Evolutionary conservation across 2,329 filamentous ascomycete genomes (phyloP).

Genomic region (Paradendryphiella salina): DNA sequence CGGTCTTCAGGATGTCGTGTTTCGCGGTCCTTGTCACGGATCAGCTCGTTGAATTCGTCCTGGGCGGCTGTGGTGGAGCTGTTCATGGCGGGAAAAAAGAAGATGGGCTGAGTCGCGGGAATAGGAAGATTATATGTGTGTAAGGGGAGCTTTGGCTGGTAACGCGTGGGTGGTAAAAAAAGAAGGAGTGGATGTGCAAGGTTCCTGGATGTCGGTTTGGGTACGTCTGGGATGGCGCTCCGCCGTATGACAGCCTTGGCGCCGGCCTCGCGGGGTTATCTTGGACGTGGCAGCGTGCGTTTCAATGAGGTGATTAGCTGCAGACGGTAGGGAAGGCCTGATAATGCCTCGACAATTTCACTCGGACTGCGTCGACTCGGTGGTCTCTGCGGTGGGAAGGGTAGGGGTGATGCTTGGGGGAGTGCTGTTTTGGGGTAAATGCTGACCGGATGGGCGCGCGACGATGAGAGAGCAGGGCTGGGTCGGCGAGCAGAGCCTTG

Average conservation of each 20-base stretch:
- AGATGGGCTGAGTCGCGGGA: slow-evolving; percentile 13
- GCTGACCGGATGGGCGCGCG: slow-evolving; percentile 22
- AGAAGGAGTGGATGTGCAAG: slow-evolving; percentile 12
- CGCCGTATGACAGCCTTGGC: slow-evolving; percentile 22
- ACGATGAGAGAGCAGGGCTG: slow-evolving; percentile 5
- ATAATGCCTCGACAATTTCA: not conserved
- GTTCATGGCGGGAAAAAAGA: slow-evolving; percentile 47
- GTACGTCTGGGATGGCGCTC: slow-evolving; percentile 7
- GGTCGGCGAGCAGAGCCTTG: slow-evolving; percentile 20
- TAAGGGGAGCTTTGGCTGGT: slow-evolving; percentile 3
- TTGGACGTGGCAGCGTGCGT: slow-evolving; percentile 6
- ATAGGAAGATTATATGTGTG: slow-evolving; percentile 31
- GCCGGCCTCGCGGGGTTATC: slow-evolving; percentile 12
- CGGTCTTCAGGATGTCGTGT: slow-evolving; percentile 55
- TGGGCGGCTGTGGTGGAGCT: slow-evolving; percentile 48
- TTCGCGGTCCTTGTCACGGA: slow-evolving; percentile 52
- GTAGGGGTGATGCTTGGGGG: slow-evolving; percentile 10
- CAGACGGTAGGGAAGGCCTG: slow-evolving; percentile 2
- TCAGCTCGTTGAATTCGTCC: slow-evolving; percentile 57
- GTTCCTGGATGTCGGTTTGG: slow-evolving; percentile 5
- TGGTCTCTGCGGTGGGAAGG: not conserved
- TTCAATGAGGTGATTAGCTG: slow-evolving; percentile 13
- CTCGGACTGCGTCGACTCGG: slow-evolving; percentile 1
- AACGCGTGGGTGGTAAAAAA: slow-evolving; percentile 13
- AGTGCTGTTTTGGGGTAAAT: slow-evolving; percentile 22